Base-by-base conservation (phyloP, 2,329 filamentous ascomycete species). In the Teratosphaeriaceae sp. region DNA sequence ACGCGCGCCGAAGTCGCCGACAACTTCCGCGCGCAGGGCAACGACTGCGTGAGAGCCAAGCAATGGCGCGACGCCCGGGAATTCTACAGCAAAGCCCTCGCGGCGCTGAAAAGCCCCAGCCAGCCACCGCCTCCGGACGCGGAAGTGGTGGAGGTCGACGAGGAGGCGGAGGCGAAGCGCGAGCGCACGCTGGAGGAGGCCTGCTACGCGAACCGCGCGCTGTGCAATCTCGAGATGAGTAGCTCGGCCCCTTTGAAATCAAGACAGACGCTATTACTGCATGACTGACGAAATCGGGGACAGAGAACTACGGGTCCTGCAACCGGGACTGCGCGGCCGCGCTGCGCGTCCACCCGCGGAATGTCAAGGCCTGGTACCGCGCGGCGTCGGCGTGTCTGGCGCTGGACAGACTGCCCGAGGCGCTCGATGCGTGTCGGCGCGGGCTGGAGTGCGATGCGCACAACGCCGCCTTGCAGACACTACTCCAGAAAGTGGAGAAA, bases 331-430 rank as follows among this genome's bases (percentile, higher is more conserved):
- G 89, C 65, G 85, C 83, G 2, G 74, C 79, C 6, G 84, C 86
- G 1, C 74, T 98, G 47, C 78, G 80, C 29, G 71, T 96, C 45
- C 94, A 96, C 65, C 76, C 82, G 2, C 65, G 63, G 39, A 96
- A 95, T 63, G 65, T 94, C 58, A 98, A 98, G 69, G 90, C 92
- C 1, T 88, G 82, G 68, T 98, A 94, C 67, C 84, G 92, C 49
- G 88, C 85, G 43, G 79, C 85, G 2, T 74, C 75, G 46, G 90
- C 92, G 3, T 76, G 94, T 44, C 71, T 94, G 20, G 79, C 82
- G 1, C 78, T 96, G 13, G 83, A 85, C 62, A 87, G 87, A 58
- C 71, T 94, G 43, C 65, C 69, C 18, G 88, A 96, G 67, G 89
- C 92, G 2, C 76, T 82, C 52, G 88, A 94, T 62, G 81, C 87